A percentile compares a stretch with the other conserved stretches of the same genome.
Conservation (phyloP, 2,329 filamentous ascomycete species). For the Nigrospora sphaerica region DNA sequence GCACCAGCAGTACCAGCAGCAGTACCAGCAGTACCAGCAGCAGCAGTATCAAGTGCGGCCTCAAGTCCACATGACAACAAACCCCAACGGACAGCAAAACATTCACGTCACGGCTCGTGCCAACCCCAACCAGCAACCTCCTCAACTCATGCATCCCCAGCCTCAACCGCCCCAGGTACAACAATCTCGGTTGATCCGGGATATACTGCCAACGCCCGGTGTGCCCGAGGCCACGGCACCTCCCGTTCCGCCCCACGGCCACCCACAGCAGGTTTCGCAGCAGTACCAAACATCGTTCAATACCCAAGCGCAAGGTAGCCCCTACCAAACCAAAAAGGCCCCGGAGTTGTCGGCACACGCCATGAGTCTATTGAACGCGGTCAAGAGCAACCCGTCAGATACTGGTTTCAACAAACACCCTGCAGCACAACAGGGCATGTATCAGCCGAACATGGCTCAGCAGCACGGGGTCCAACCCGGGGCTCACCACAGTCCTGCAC, state of each 20-base stretch:
- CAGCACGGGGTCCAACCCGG: neutral
- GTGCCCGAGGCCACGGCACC: conserved; percentile 15
- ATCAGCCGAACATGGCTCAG: neutral
- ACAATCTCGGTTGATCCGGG: conserved; percentile 39
- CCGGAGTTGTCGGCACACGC: conserved; percentile 18
- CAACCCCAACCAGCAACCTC: conserved; percentile 16
- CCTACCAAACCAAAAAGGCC: conserved; percentile 4
- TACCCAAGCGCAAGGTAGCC: conserved; percentile 4
- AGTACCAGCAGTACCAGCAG: neutral
- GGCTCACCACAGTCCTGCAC: neutral
- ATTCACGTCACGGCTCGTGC: conserved; percentile 17
- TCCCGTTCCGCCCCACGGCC: neutral
- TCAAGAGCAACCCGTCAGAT: conserved; percentile 27
- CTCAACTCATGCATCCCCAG: conserved; percentile 37
- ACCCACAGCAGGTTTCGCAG: conserved; percentile 6
- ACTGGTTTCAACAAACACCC: conserved; percentile 1
- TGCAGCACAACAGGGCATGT: neutral
- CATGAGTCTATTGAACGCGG: conserved; percentile 29
- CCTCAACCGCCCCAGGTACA: conserved; percentile 50
- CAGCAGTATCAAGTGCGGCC: conserved; percentile 17
- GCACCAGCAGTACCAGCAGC: neutral
- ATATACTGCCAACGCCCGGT: conserved; percentile 27
- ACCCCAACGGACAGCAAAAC: conserved; percentile 9
- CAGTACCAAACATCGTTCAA: conserved; percentile 9
- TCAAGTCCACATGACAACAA: conserved; percentile 14